Base-by-base conservation (phyloP, 2,329 filamentous ascomycete genomes). In the Fusarium paranaense region DNA sequence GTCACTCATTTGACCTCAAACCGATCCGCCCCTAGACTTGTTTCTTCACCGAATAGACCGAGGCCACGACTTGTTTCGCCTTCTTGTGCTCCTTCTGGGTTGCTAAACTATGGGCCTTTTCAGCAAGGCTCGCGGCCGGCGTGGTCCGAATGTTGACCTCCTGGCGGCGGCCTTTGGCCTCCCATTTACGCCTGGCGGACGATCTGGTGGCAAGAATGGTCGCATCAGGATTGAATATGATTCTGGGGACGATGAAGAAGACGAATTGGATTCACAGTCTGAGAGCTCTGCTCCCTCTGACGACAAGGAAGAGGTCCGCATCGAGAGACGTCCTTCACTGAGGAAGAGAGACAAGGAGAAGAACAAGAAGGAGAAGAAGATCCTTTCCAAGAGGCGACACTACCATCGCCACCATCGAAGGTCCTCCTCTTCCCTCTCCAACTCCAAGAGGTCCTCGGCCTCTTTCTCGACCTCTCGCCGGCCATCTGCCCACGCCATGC, bases 141-240 rank as follows among this genome's bases (percentile, higher is more conserved):
- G 69, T 13, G 64, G 67, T n/a, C 69, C 69, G 27, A 69, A 74
- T n/a, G 50, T 80, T 30, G 79, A 80, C 61, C 69, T 80, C 8
- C 64, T 81, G 30, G 74, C 76, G 11, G 77, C 78, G 4, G 67
- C 73, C 6, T 80, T 81, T 64, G 79, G 79, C 7, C 57, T 79
- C 11, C 78, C 79, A 2, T 76, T 77, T 32, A 66, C 64, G 25
- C 69, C 69, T 9, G 62, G 73, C 33, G 42, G 68, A 45, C 61
- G 65, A 16, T 42, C 27, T 16, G 60, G 62, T 27, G 66, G 63
- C 37, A 72, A 61, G 11, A 32, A 54, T 52, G 50, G 56, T 7
- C 67, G 69, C 10, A 58, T 69, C 18, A 47, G 33, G 10, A 32
- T 68, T 2, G 60, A 59, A 11, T 75, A 72, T 22, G 66, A 45